Evolutionary conservation across 1,139 yeast species (phyloP).

Genomic region (Candida mesenterica): DNA sequence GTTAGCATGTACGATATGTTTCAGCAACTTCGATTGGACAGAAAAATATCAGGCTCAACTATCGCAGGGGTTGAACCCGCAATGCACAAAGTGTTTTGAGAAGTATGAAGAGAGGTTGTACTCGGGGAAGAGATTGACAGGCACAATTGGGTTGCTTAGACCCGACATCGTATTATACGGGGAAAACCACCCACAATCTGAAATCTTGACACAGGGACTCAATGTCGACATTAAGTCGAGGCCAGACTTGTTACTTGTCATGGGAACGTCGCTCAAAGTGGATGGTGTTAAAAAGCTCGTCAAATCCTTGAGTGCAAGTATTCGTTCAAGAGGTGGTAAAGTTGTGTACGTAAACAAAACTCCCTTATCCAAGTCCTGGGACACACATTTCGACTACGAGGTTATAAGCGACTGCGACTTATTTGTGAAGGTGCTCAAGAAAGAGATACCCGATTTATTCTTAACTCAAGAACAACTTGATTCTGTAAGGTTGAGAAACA

Average conservation of each 20-base stretch:
- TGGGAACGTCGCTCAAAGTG: slow-evolving; percentile 77
- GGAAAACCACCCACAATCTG: slow-evolving; percentile 75
- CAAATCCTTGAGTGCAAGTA: slow-evolving; percentile 52
- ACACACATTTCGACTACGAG: slow-evolving; percentile 64
- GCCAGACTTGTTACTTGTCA: slow-evolving; percentile 66
- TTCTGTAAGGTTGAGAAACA: slow-evolving; percentile 37
- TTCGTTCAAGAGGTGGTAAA: slow-evolving; percentile 60
- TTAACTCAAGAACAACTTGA: slow-evolving; percentile 52
- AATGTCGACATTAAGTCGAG: slow-evolving; percentile 51
- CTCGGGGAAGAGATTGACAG: slow-evolving; percentile 60
- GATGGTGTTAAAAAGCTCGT: slow-evolving; percentile 71
- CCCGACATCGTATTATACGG: slow-evolving; percentile 80
- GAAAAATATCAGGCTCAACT: slow-evolving; percentile 43
- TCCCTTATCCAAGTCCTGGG: slow-evolving; percentile 53
- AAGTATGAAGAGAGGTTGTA: slow-evolving; percentile 52
- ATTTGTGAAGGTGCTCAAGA: slow-evolving; percentile 59
- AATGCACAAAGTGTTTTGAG: slow-evolving; percentile 58
- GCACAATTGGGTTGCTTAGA: slow-evolving; percentile 61
- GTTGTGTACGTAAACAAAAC: slow-evolving; percentile 65
- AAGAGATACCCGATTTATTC: slow-evolving; percentile 57
- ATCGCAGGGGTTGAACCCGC: slow-evolving; percentile 57
- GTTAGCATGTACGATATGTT: slow-evolving; percentile 72
- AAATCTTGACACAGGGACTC: slow-evolving; percentile 58
- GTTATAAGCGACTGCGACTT: slow-evolving; percentile 77
- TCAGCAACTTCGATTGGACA: slow-evolving; percentile 60